phyloP scores from a whole-genome alignment of 2,329 filamentous ascomycete genomes.

The Botrytis medusae region DNA sequence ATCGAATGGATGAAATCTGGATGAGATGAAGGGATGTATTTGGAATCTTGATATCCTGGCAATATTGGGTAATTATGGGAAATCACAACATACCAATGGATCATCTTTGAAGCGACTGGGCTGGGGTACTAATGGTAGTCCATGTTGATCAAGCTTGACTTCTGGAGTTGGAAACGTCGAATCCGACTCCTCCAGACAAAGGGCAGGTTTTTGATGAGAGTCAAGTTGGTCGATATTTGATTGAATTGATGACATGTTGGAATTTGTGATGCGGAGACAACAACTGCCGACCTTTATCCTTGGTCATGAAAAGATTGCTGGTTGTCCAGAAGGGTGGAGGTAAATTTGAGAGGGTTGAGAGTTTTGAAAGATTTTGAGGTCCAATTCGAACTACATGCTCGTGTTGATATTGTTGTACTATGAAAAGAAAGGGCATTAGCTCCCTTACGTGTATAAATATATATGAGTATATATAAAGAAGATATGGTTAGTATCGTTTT shows the following conservation, averaged over 20 bases:
- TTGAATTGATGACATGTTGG: conserved; percentile 10
- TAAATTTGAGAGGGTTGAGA: background rate
- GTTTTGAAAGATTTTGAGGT: background rate
- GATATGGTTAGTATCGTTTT: background rate
- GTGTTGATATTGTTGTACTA: background rate
- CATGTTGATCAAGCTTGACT: conserved; percentile 31
- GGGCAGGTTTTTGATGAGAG: background rate
- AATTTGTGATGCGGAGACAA: background rate
- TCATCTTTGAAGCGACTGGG: conserved; percentile 38
- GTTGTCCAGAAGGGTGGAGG: background rate
- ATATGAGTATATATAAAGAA: background rate
- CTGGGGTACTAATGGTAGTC: conserved; percentile 37
- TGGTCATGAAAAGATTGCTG: background rate
- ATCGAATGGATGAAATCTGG: background rate
- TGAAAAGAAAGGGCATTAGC: conserved; percentile 4
- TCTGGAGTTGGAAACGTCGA: conserved; percentile 16
- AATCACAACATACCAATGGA: conserved; percentile 33
- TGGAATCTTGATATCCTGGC: conserved; percentile 5
- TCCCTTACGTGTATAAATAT: background rate
- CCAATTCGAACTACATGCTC: conserved; percentile 5
- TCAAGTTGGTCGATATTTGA: conserved; percentile 17
- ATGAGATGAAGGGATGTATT: conserved; percentile 2
- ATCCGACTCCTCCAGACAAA: conserved; percentile 21
- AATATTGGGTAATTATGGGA: conserved; percentile 2
- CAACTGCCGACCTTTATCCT: background rate